A percentile compares a stretch with the other conserved stretches of the same genome.
These are phyloP conservation scores for Penicillium psychrosexuale DNA, from an alignment of 2,329 filamentous ascomycete genomes.

Conservation along the genomic window DNA sequence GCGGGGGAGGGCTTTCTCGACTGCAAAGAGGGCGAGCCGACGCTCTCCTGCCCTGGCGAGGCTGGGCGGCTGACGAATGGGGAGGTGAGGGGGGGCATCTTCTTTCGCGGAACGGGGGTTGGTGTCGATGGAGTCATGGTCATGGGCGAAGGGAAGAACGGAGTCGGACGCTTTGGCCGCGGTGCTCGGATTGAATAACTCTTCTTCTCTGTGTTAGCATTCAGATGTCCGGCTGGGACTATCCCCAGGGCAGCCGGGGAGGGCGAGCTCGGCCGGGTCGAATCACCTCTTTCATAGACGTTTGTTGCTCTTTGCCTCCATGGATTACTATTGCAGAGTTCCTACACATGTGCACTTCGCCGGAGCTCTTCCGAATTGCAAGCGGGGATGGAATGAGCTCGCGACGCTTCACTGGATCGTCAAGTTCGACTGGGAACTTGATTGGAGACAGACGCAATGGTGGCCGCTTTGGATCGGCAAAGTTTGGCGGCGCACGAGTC, in stretches of 20 bases:
- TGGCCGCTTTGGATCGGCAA: background rate
- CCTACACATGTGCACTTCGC: slow-evolving; percentile 1
- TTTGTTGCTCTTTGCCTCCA: background rate
- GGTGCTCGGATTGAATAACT: background rate
- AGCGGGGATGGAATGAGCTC: slow-evolving; percentile 28
- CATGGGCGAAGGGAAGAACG: background rate
- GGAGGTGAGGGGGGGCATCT: background rate
- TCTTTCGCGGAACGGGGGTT: background rate
- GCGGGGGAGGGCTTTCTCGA: background rate
- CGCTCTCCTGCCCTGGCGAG: no score
- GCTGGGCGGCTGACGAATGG: background rate
- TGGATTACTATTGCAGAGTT: background rate
- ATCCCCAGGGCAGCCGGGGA: slow-evolving; percentile 24
- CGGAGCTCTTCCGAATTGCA: slow-evolving; percentile 22
- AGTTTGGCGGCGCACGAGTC: background rate
- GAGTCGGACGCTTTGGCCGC: background rate
- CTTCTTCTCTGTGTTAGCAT: background rate
- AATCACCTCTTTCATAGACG: background rate
- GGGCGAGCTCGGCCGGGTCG: slow-evolving; percentile 8
- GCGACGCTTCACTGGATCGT: slow-evolving; percentile 3
- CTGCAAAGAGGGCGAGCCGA: background rate
- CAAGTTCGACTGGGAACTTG: background rate
- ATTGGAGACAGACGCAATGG: slow-evolving; percentile 1
- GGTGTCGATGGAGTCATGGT: background rate
- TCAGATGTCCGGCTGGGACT: slow-evolving; percentile 12